These are phyloP conservation scores for Candida frijolesensis DNA, from an alignment of 1,139 yeast genomes.

Conservation along the genomic window DNA sequence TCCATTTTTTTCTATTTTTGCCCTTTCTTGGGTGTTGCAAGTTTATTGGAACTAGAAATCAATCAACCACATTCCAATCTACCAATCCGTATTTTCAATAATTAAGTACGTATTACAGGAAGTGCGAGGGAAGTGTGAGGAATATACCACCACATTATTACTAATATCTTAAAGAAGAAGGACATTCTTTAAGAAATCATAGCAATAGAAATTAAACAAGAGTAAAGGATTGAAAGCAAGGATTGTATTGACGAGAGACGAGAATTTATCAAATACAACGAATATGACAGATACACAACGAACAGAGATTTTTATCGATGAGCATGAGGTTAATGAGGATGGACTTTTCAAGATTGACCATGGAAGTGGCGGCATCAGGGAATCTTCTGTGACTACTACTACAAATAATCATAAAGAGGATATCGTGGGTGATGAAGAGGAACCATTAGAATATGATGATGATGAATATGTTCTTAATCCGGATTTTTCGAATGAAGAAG, in stretches of 20 bases:
- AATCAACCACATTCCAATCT: not conserved
- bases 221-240: not conserved
- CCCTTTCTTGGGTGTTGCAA: not conserved
- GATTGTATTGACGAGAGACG: not conserved
- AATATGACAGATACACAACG: constrained; percentile 3
- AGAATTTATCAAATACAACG: not conserved
- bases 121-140: not conserved
- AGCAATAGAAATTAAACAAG: not conserved
- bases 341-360: not conserved
- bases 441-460: constrained; percentile 1
- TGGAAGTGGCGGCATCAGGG: not conserved
- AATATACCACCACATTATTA: not conserved
- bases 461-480: constrained; percentile 3
- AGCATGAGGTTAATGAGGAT: constrained; percentile 3
- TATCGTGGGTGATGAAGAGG: not conserved
- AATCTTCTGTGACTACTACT: not conserved
- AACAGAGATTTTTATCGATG: not conserved
- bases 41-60: not conserved
- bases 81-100: not conserved
- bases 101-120: not conserved
- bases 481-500: not conserved
- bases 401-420: not conserved
- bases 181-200: not conserved
- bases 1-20: not conserved
- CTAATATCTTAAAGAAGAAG: not conserved